A percentile compares a stretch with the other conserved stretches of the same genome.
Conservation (phyloP, 768 basidiomycete genomes). For the Arthromyces matolae region DNA sequence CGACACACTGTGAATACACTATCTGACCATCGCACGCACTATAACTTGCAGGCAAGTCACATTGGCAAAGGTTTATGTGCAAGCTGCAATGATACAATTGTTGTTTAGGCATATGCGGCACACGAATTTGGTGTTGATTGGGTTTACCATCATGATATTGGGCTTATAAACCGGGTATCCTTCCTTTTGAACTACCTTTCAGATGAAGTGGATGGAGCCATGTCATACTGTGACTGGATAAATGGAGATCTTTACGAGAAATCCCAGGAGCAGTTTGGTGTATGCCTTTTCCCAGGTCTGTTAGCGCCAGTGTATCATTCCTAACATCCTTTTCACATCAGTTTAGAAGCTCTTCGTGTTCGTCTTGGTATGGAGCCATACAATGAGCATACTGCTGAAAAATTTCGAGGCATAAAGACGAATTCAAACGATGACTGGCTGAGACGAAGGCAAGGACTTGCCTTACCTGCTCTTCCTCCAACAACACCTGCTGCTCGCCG, state of each 20-base stretch:
- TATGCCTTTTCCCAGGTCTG: constrained; percentile 20
- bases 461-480: constrained; percentile 21
- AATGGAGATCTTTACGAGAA: constrained; percentile 23
- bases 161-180: constrained; percentile 19
- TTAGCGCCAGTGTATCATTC: constrained; percentile 1
- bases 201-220: constrained; percentile 12
- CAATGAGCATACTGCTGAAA: neutral
- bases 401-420: neutral
- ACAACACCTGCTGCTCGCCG: constrained; percentile 16
- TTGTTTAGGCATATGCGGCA: constrained; percentile 17
- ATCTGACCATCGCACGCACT: constrained; percentile 20
- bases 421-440: constrained; percentile 20
- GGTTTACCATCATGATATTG: constrained; percentile 7
- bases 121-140: constrained; percentile 10
- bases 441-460: constrained; percentile 17
- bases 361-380: neutral
- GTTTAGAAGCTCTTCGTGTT: neutral
- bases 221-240: constrained; percentile 19
- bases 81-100: too few species aligned
- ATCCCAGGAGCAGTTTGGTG: constrained; percentile 18
- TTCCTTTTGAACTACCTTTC: constrained; percentile 19
- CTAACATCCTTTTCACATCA: constrained; percentile 1
- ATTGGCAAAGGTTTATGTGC: too few species aligned
- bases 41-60: constrained; percentile 16
- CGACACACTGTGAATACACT: constrained; percentile 20